Conservation (phyloP, 2,329 filamentous ascomycete species). For the Orbilia quercus region DNA sequence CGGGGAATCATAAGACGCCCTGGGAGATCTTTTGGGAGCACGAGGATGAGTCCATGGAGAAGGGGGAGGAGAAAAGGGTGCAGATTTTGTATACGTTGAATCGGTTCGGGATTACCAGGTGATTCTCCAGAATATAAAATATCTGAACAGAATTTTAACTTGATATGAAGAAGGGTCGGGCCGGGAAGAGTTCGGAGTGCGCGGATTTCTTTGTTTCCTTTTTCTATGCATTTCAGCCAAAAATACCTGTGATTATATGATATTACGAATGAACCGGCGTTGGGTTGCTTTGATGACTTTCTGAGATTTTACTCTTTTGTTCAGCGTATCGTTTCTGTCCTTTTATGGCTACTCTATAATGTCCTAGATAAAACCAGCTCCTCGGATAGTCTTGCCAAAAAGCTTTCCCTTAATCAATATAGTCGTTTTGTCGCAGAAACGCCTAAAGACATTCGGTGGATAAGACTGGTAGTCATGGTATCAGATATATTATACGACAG, state of each 20-base stretch:
- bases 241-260: background rate
- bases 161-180: background rate
- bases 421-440: too few species aligned
- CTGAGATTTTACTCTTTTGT: background rate
- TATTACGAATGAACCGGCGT: conserved; percentile 10
- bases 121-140: conserved; percentile 1
- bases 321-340: background rate
- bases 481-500: too few species aligned
- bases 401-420: too few species aligned
- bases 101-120: conserved; percentile 49
- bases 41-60: conserved; percentile 44
- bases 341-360: too few species aligned
- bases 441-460: too few species aligned
- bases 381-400: too few species aligned
- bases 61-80: conserved; percentile 49
- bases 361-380: too few species aligned
- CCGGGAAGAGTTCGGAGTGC: background rate
- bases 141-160: too few species aligned
- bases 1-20: conserved; percentile 51
- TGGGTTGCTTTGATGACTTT: conserved; percentile 8
- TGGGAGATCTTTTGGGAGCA: conserved; percentile 56
- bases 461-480: too few species aligned
- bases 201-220: background rate
- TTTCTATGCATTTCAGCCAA: background rate
- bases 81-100: conserved; percentile 53